Evolutionary conservation across 805 yeast genomes (phyloP), one percentile per base, ranked within the genome.

Genomic region (Kazachstania viticola): DNA sequence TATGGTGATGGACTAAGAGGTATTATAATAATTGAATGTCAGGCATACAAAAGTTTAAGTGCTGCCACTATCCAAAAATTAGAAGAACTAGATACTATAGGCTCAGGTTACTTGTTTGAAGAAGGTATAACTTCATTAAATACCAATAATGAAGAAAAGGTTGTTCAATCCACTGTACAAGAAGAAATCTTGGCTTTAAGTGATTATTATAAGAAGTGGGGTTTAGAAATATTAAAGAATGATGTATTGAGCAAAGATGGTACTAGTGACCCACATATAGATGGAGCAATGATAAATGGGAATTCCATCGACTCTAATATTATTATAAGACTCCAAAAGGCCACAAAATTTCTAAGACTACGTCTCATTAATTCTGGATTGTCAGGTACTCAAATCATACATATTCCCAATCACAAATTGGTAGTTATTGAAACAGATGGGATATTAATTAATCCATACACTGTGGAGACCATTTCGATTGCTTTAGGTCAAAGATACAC

Each of bases 401-500:
- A 64, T 39, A 58, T 74, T 33, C 74, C 70, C 44, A 68, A 62
- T 40, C 79, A 71, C 48, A 56, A 54, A 14, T 54, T 75, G 42
- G 63, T 69, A 2, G 62, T 74, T 4, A 67, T 75, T 22, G 82
- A 73, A 46, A 62, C 69, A 22, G 81, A 75, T 45, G 80, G 81
- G 18, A 62, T 71, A 9, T 52, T 63, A 30, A 70, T 73, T 3
- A 65, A 69, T 34, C 73, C 73, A 13, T 55, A 53, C 36, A 60
- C 56, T 23, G 64, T 69, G 2, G 65, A 62, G 13, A 60, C 72
- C 23, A 35, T 73, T n/a, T 61, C 64, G 36, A 35, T 73, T 19
- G 72, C 85, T 0, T 84, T 78, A 5, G 94, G 88, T 3, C 94
- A 84, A 58, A 62, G 95, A 44, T 73, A 74, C 48, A 69, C 82